phyloP scores from a whole-genome alignment of 352 stramenopile species.

The Phytophthora foliorum region DNA sequence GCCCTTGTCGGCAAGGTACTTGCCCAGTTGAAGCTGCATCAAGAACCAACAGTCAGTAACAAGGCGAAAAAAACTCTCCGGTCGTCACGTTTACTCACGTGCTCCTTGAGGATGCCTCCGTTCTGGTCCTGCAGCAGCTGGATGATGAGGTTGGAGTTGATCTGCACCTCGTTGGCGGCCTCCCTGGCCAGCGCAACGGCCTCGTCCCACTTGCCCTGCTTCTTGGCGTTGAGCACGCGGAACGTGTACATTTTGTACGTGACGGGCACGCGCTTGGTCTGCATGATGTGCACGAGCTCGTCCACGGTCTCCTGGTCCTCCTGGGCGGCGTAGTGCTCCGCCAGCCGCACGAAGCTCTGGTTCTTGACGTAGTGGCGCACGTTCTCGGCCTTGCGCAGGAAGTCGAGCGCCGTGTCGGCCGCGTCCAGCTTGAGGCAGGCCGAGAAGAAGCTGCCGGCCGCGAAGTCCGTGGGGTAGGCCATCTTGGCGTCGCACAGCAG shows the following conservation, averaged over 20 bases:
- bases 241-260: conserved; percentile 85
- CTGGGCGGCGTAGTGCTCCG: conserved; percentile 66
- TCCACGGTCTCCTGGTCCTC: conserved; percentile 68
- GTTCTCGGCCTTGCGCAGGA: conserved; percentile 75
- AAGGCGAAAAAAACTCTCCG: background rate
- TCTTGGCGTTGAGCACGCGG: conserved; percentile 75
- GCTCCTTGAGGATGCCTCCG: conserved; percentile 64
- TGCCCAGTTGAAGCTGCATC: conserved; percentile 69
- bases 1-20: conserved; percentile 86
- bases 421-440: conserved; percentile 68
- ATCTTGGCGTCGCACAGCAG: conserved; percentile 85
- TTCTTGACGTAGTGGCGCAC: conserved; percentile 83
- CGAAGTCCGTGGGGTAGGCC: conserved; percentile 73
- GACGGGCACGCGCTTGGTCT: conserved; percentile 49
- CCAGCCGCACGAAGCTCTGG: conserved; percentile 80
- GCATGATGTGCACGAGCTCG: conserved; percentile 68
- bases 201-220: conserved; percentile 64
- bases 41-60: background rate
- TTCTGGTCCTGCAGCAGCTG: conserved; percentile 72
- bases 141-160: conserved; percentile 86
- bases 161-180: conserved; percentile 66
- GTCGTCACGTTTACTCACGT: conserved; percentile 43
- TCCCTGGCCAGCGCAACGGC: conserved; percentile 74
- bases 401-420: conserved; percentile 75
- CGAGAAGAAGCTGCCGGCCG: conserved; percentile 70